Base-by-base conservation (phyloP, 345 rosid genomes). In the Eucalyptus caleyi region DNA sequence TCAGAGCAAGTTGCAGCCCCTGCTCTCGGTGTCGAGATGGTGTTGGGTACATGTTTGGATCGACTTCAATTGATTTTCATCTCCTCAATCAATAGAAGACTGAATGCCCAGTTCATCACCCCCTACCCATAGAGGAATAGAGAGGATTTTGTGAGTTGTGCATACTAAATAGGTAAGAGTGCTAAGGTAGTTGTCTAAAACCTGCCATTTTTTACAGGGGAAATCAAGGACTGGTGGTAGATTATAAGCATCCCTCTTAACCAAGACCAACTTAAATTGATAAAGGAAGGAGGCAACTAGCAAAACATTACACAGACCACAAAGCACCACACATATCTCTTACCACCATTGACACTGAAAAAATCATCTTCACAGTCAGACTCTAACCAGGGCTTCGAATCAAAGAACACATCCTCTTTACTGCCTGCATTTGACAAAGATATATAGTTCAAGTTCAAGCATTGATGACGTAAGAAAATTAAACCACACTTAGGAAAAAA, bases 301-400 rank as follows among this genome's bases (percentile, higher is more conserved):
- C 5, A 18, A 59, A 40, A 37, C n/a, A 23, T 24, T 87, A 19
- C 44, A 13, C 80, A 65, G 16, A 37, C 83, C 34, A 59, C 6
- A 45, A 44, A 45, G 40, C 19, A 40, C 60, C 56, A 67, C 62
- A 88, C 34, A 56, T 56, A 3, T 86, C 88, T 47, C 97, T 90
- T 92, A 97, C 99, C 99, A n/a, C 99, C 99, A 87, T 91, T 95
- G 81, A 98, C 99, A 88, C 99, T 98, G 90, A 89, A 93, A 92
- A 97, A 98, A 91, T 98, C 99, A 81, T 97, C 99, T 51, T 98
- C 99, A 26, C 97, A 95, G 87, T 97, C 99, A 2, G 99, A 97
- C 42, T 96, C 99, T 56, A 98, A 86, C 95, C 95, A 98, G 8
- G 95, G 90, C 90, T 89, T 94, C 11, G 99, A 94, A 92, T 98